Evolutionary conservation across 139 green algal genomes (phyloP), one percentile per base, ranked within the genome.

Genomic region (Micractinium sp.): DNA sequence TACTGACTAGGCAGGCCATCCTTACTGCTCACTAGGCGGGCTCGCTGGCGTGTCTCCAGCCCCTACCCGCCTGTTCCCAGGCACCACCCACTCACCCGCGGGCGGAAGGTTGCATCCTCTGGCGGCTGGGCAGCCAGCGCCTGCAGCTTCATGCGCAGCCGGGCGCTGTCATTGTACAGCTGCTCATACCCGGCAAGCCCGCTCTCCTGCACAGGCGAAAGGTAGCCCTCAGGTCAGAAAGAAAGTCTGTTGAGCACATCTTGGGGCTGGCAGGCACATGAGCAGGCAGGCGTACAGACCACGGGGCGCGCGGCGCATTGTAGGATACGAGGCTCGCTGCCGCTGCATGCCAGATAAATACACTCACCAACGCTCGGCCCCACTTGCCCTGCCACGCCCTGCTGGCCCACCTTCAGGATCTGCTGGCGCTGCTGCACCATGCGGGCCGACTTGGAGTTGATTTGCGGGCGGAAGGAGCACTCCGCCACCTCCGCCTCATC

Each of bases 41-140:
- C 47, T 56, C 7, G 5, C 47, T 56, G 47, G 47, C 47, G 47
- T 56, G 31, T 0, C 19, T 0, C 29, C 71, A n/a, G 4, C 71
- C 31, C 66, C 9, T 29, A 12, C 66, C 22, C 4, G 66, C 66
- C 9, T 27, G 25, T 73, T n/a, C 66, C 22, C 66, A 73, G 66
- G 9, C 23, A 27, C 25, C 23, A 73, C 9, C 66, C 29, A n/a
- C 82, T 29, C 83, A 81, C 83, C 83, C 22, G 66, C 1, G 96
- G 96, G 63, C 92, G 89, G 93, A 98, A 98, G 66, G 96, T 98
- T 20, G 94, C 93, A 15, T 97, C 95, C 82, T 98, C 94, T 0
- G 95, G 95, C 82, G 93, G 91, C 93, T 92, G 96, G 39, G 83
- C 38, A 23, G 88, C 87, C 63, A 93, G 90, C 47, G 95, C 92